These are phyloP conservation scores for Alternaria novae-zelandiae DNA, from an alignment of 2,329 filamentous ascomycete species.

Conservation along the genomic window DNA sequence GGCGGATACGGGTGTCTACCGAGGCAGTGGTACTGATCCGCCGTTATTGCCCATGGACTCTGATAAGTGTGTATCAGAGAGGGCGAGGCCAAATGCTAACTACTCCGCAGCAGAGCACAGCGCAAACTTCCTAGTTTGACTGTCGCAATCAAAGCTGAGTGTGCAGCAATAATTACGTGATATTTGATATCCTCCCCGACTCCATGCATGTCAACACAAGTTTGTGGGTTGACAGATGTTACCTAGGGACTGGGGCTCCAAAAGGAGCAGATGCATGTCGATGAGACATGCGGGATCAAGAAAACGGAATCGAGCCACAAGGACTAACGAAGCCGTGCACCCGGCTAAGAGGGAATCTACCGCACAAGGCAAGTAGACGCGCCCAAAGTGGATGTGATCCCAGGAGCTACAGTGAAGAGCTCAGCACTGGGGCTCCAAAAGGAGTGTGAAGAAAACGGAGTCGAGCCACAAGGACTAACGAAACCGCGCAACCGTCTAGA, in stretches of 20 bases:
- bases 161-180: background rate
- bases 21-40: background rate
- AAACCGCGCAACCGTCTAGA: background rate
- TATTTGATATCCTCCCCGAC: background rate
- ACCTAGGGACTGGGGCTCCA: background rate
- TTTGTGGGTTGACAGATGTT: background rate
- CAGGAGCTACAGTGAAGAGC: background rate
- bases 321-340: background rate
- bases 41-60: background rate
- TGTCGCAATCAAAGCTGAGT: conserved; percentile 25
- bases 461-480: background rate
- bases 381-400: background rate
- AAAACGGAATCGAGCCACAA: background rate
- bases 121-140: conserved; percentile 35
- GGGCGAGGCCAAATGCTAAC: conserved; percentile 5
- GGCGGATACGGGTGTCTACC: background rate
- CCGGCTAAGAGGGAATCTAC: background rate
- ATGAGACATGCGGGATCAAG: background rate
- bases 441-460: background rate
- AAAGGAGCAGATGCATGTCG: background rate
- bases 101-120: background rate
- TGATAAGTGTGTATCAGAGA: background rate
- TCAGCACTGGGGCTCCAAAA: background rate
- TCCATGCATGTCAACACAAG: background rate
- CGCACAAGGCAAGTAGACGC: background rate